Evolutionary conservation across 192 early-diverging fungal genomes (phyloP), one percentile per base, ranked within the genome.

Genomic region (Podila clonocystis): DNA sequence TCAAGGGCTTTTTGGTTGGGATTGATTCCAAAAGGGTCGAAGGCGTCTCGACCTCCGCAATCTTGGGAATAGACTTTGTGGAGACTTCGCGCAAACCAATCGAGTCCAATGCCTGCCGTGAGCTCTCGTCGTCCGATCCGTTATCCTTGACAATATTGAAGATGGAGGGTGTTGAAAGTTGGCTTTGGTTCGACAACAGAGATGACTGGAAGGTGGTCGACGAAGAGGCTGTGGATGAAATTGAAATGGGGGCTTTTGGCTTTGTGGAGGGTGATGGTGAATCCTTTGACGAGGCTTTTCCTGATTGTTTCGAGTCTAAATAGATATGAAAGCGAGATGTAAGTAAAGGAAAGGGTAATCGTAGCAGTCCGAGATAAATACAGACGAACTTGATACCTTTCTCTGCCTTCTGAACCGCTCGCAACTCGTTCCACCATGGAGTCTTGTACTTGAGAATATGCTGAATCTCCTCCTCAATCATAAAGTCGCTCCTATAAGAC

Each of bases 401-500:
- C 12, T 79, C 71, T 0, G 67, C 50, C 58, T 93, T 91, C 74
- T 96, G 94, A 13, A 92, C 79, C 29, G 87, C 68, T 58, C 89
- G 91, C 59, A 97, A 70, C 8, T 85, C 83, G 20, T 83, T 88
- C 86, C 89, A 89, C 70, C 85, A 91, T 11, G 82, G 72, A 3
- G 94, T 91, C 70, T 92, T 94, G 70, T 89, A 95, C 45, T 91
- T 88, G 17, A 96, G 83, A n/a, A 95, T 17, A 9, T 86, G 73
- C 67, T 89, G 75, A n/a, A 97, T 95, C 34, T 96, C 96, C n/a
- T 96, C 95, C 67, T 94, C 91, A 69, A 91, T 89, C 45, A 94
- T 82, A 82, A 90, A 96, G 86, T 98, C 95, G 50, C 83, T 87
- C 70, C 91, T 93, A 68, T 28, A 64, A 11, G 67, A 22, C 1